These are phyloP conservation scores for Blastobotrys petasosporus DNA, from an alignment of 1,139 yeast species.

Conservation along the genomic window DNA sequence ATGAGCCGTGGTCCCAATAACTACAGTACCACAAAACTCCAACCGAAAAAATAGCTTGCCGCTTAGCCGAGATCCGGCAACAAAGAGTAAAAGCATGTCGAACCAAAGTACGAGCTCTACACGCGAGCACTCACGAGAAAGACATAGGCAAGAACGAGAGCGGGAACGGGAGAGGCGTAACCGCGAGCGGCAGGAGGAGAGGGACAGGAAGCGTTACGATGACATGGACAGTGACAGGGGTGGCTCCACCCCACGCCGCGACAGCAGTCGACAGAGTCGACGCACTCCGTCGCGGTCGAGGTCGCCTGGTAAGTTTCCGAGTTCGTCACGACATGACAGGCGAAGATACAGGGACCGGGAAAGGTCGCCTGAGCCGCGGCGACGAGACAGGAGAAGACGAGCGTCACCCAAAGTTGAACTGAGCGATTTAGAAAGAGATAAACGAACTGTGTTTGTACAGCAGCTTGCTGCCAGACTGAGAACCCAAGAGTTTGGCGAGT, in stretches of 20 bases:
- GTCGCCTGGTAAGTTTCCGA: slow-evolving; percentile 8
- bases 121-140: slow-evolving; percentile 3
- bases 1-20: no score
- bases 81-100: no score
- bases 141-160: slow-evolving; percentile 3
- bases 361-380: slow-evolving; percentile 3
- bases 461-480: slow-evolving; percentile 35
- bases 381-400: slow-evolving; percentile 7
- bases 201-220: slow-evolving; percentile 5
- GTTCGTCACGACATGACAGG: slow-evolving; percentile 10
- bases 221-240: slow-evolving; percentile 8
- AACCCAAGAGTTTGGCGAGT: slow-evolving; percentile 31
- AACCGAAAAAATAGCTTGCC: no score
- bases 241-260: slow-evolving; percentile 4
- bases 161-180: slow-evolving; percentile 5
- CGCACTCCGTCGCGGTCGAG: slow-evolving; percentile 12
- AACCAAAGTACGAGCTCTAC: no score
- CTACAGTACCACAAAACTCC: no score
- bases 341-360: slow-evolving; percentile 5
- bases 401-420: slow-evolving; percentile 3
- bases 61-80: no score
- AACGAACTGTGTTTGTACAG: slow-evolving; percentile 36
- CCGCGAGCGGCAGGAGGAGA: background rate
- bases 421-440: slow-evolving; percentile 22
- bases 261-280: slow-evolving; percentile 4